phyloP scores from a whole-genome alignment of 2,329 filamentous ascomycete genomes.

The Aspergillus fijiensis region DNA sequence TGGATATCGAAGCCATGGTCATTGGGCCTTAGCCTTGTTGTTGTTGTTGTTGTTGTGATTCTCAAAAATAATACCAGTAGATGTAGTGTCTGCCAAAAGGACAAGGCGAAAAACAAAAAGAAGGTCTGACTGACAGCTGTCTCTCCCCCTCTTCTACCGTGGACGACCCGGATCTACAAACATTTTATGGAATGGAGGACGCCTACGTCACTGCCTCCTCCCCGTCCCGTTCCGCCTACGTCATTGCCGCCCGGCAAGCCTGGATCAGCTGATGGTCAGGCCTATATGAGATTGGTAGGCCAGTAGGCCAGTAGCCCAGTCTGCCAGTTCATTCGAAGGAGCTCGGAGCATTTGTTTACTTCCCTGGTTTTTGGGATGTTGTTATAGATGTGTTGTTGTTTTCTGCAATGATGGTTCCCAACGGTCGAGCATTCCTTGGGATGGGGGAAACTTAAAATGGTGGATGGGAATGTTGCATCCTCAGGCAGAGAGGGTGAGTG shows the following conservation, averaged over 20 bases:
- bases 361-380: neutral
- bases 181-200: neutral
- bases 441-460: neutral
- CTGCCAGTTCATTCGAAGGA: neutral
- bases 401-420: neutral
- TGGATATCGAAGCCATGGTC: conserved; percentile 35
- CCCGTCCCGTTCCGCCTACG: neutral
- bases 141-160: neutral
- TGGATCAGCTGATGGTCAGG: neutral
- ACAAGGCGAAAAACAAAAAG: neutral
- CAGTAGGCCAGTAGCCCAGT: neutral
- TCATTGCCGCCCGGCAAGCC: neutral
- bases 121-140: neutral
- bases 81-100: neutral
- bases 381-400: neutral
- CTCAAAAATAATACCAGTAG: neutral
- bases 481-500: neutral
- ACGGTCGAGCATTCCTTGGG: neutral
- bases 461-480: neutral
- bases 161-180: neutral
- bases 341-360: neutral
- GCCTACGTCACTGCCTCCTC: neutral
- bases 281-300: neutral
- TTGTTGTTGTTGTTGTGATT: neutral
- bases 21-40: neutral